Percentiles rank a stretch among this genome's conserved stretches.
Conservation (phyloP, 1,284 basidiomycete genomes). For the Trametes polyzona region DNA sequence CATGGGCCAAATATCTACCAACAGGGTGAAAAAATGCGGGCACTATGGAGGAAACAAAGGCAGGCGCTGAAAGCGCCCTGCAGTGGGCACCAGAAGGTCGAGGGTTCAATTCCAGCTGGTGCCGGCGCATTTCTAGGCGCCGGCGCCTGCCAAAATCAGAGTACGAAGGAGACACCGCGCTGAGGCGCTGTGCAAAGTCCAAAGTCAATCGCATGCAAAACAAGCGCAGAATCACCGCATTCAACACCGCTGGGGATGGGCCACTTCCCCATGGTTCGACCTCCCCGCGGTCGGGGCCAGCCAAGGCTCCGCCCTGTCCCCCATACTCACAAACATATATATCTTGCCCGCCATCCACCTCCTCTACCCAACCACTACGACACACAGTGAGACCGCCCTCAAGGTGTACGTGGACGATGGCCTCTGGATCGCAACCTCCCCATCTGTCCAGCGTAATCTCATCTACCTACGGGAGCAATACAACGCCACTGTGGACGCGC, state of each 20-base stretch:
- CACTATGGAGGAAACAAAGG: no score
- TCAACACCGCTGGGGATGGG: neutral
- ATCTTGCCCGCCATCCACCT: constrained; percentile 8
- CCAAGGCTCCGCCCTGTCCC: constrained; percentile 22
- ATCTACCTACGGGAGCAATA: neutral
- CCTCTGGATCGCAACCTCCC: constrained; percentile 1
- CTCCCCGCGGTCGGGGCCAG: constrained; percentile 5
- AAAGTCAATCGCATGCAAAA: no score
- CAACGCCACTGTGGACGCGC: neutral
- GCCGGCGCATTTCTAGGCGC: no score
- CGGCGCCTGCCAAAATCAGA: no score
- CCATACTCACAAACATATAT: constrained; percentile 13
- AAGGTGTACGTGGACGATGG: constrained; percentile 25
- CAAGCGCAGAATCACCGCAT: no score
- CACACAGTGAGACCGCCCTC: neutral
- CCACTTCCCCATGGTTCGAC: neutral
- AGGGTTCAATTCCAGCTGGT: no score
- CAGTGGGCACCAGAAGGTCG: no score
- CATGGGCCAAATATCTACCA: no score
- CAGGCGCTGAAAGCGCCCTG: no score
- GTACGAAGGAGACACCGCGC: no score
- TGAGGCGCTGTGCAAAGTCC: no score
- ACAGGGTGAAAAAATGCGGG: no score
- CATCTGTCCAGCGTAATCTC: neutral
- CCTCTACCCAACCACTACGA: neutral